Evolutionary conservation across 179 eudicot genomes (phyloP).

Genomic region (Patellifolia procumbens): DNA sequence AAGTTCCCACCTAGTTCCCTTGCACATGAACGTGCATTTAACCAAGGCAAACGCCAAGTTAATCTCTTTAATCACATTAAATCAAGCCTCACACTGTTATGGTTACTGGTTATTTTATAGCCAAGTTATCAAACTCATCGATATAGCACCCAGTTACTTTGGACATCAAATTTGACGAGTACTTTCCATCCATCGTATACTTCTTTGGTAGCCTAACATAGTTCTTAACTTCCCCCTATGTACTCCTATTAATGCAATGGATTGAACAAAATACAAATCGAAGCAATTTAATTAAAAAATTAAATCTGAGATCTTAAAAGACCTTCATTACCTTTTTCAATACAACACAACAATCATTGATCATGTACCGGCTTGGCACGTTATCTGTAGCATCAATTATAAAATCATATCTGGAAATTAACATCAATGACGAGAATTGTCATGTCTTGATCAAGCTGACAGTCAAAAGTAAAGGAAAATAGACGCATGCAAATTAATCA

Average conservation of each 20-base stretch:
- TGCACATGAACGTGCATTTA: constrained; percentile 15
- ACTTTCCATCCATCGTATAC: too few species aligned
- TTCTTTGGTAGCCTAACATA: not conserved
- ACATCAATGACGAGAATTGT: constrained; percentile 34
- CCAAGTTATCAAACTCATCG: not conserved
- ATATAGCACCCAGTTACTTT: not conserved
- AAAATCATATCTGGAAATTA: constrained; percentile 66
- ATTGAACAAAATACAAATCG: not conserved
- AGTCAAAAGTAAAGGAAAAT: not conserved
- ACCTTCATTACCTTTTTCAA: constrained; percentile 68
- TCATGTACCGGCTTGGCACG: constrained; percentile 96
- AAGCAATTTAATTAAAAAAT: not conserved
- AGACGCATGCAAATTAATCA: not conserved
- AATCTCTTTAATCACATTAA: not conserved
- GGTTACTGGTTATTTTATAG: not conserved
- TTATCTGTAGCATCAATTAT: constrained; percentile 96
- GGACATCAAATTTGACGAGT: not conserved
- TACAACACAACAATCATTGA: constrained; percentile 93
- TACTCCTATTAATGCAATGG: not conserved
- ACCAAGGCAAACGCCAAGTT: not conserved
- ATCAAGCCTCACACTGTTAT: not conserved
- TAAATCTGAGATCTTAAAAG: not conserved
- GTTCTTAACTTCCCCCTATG: not conserved
- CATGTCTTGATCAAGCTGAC: constrained; percentile 5
- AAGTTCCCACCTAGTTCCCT: not conserved